Conservation (phyloP, 371 early-diverging fungal species). For the Mucor saturninus region DNA sequence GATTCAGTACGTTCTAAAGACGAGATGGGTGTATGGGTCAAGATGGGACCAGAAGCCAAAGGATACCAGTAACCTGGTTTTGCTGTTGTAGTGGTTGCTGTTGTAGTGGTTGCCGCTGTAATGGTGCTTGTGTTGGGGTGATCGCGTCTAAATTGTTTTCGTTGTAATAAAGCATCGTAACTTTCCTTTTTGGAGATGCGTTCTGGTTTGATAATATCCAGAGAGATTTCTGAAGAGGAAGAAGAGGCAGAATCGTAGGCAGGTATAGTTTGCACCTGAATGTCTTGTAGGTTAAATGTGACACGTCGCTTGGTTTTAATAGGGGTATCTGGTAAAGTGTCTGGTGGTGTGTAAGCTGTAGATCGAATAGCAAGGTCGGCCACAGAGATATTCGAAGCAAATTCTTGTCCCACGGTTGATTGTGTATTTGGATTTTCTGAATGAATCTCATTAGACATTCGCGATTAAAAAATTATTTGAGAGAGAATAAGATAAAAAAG, state of each 20-base stretch:
- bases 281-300: slow-evolving; percentile 24
- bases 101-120: too few relatives aligned
- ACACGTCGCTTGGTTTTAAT: slow-evolving; percentile 24
- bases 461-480: background rate
- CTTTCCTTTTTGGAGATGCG: slow-evolving; percentile 25
- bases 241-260: slow-evolving; percentile 13
- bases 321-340: background rate
- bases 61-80: slow-evolving; percentile 31
- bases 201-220: slow-evolving; percentile 8
- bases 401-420: slow-evolving; percentile 10
- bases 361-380: slow-evolving; percentile 22
- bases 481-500: background rate
- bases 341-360: background rate
- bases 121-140: background rate
- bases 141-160: slow-evolving; percentile 14
- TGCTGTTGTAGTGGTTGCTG: background rate
- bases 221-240: slow-evolving; percentile 1
- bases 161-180: slow-evolving; percentile 17
- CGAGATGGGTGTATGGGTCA: background rate
- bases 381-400: slow-evolving; percentile 7
- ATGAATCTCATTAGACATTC: slow-evolving; percentile 18
- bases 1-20: slow-evolving; percentile 25
- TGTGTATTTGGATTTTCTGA: background rate
- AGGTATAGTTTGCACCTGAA: slow-evolving; percentile 25
- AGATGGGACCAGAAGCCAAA: background rate